Evolutionary conservation across 140 eudicot genomes (phyloP).

Genomic region (Anethum foeniculum): DNA sequence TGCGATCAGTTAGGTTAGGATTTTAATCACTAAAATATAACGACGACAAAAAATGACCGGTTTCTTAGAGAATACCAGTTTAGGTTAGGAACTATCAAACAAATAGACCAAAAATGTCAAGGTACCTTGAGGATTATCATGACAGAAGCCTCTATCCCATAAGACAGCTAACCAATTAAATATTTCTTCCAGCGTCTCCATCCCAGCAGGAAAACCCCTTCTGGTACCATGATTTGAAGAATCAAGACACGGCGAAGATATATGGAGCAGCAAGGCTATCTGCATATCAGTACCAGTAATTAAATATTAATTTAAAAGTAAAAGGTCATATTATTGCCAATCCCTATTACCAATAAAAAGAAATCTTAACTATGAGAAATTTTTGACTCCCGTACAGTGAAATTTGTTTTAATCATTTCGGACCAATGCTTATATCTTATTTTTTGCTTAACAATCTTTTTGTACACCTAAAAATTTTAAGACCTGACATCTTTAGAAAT

Average conservation of each 20-base stretch:
- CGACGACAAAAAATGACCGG: background rate
- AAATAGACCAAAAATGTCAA: background rate
- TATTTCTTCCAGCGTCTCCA: conserved; percentile 51
- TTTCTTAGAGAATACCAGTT: background rate
- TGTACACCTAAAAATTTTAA: background rate
- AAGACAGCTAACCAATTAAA: conserved; percentile 77
- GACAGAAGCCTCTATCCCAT: conserved; percentile 91
- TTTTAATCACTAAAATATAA: background rate
- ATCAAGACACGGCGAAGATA: conserved; percentile 31
- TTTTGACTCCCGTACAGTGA: background rate
- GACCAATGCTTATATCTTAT: background rate
- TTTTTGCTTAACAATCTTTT: background rate
- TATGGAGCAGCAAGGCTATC: conserved; percentile 64
- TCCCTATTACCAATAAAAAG: background rate
- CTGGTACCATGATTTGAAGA: conserved; percentile 23
- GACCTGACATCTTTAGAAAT: background rate
- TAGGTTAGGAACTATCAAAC: background rate
- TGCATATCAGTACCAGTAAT: conserved; percentile 19
- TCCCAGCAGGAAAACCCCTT: conserved; percentile 26
- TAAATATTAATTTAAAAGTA: background rate
- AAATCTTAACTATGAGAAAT: background rate
- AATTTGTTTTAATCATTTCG: background rate
- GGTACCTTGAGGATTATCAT: conserved; percentile 92
- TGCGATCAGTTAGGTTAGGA: conserved; percentile 22
- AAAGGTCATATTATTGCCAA: background rate